Conservation (phyloP, 305 asterid genomes). For the Withania somnifera region DNA sequence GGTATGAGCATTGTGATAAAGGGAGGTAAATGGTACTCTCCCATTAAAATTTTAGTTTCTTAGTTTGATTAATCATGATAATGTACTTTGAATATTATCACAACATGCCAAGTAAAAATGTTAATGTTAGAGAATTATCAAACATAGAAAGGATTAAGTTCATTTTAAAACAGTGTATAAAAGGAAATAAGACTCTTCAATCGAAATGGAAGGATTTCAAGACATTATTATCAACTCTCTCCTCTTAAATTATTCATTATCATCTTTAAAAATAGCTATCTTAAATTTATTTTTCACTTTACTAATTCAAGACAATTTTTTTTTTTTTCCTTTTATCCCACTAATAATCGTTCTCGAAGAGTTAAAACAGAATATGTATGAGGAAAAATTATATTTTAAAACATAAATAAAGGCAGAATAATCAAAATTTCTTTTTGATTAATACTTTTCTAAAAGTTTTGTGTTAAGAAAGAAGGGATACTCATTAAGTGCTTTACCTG, state of each 20-base stretch:
- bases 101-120: too few species aligned
- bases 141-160: background rate
- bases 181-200: background rate
- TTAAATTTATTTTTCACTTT: background rate
- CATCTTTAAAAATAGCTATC: background rate
- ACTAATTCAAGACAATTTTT: background rate
- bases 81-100: background rate
- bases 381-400: background rate
- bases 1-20: slow-evolving; percentile 34
- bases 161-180: background rate
- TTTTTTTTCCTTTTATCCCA: background rate
- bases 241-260: background rate
- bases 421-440: fast-evolving
- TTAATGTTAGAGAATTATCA: background rate
- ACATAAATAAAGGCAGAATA: background rate
- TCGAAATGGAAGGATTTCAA: background rate
- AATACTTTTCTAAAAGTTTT: background rate
- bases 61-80: background rate
- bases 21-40: background rate
- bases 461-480: too few species aligned
- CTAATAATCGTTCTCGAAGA: background rate
- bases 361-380: background rate
- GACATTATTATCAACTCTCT: background rate
- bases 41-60: background rate
- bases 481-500: background rate